Base-by-base conservation (phyloP, 768 basidiomycete species). In the Chalciporus sphaerocephalus region DNA sequence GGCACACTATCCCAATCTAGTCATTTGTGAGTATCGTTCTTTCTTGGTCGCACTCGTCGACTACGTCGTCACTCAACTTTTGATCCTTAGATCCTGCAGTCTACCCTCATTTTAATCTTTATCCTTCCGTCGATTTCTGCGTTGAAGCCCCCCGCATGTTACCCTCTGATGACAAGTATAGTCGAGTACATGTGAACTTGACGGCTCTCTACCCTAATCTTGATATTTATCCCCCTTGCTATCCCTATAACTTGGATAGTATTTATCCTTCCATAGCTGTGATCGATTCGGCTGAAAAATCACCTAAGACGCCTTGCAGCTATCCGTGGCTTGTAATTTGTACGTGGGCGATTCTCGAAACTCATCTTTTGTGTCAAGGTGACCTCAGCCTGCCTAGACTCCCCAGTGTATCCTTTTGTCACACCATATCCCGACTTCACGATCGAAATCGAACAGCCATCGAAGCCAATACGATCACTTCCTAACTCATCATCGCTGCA, bases 31-130 rank as follows among this genome's bases (percentile, higher is more conserved):
- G 66, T 50, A 6, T 30, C 5, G 13, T 18, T 11, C 18, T 13
- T 18, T 18, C 16, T 7, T 18, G 6, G 7, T 44, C 25, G 21
- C 13, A 50, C 49, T 55, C 18, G 59, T 25, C 18, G 7, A 27
- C 5, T 23, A 4, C 6, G 3, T 35, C 15, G 24, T 15, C 17
- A 16, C 33, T 53, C 45, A 60, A 62, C 39, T 44, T 57, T n/a
- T 55, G 6, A 20, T 15, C 62, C 44, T 62, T 38, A 74, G 73
- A 74, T 48, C 67, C 64, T 7, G 45, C 62, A 15, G 51, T 61
- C 24, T 78, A 76, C 53, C 74, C 76, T 22, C 47, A 69, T 54
- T 60, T 75, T 28, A 58, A 69, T 42, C 53, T 74, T 18, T 76
- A 76, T 57, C 73, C 74, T 33, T 37, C 12, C 25, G 11, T 46